phyloP scores from a whole-genome alignment of 495 filamentous ascomycete genomes.

The Jackrogersella multiformis region DNA sequence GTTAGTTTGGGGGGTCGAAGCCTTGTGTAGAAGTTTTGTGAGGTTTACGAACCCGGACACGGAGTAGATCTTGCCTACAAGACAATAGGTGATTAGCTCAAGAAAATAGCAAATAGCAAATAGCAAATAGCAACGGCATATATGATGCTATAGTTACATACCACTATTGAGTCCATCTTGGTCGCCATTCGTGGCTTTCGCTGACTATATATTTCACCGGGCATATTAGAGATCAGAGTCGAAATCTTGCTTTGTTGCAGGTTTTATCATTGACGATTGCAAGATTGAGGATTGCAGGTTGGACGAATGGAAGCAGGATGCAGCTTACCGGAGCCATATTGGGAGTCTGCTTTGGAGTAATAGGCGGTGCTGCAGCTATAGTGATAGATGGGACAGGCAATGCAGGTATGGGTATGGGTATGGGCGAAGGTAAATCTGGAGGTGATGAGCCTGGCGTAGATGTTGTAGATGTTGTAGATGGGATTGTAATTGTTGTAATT shows the following conservation, averaged over 20 bases:
- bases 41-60: constrained; percentile 72
- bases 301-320: constrained; percentile 16
- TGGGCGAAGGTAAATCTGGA: constrained; percentile 45
- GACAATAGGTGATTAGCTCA: constrained; percentile 43
- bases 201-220: constrained; percentile 32
- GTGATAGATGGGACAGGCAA: constrained; percentile 43
- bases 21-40: constrained; percentile 6
- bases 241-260: constrained; percentile 18
- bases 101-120: not conserved
- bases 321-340: constrained; percentile 71
- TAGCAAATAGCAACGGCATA: too few relatives aligned
- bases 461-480: constrained; percentile 46
- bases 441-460: constrained; percentile 40
- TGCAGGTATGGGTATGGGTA: constrained; percentile 43
- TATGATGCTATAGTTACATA: constrained; percentile 26
- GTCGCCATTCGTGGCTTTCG: constrained; percentile 50
- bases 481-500: constrained; percentile 25
- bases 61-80: constrained; percentile 79
- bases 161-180: constrained; percentile 52
- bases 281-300: too few relatives aligned
- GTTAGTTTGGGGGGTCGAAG: constrained; percentile 24
- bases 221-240: constrained; percentile 21
- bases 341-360: constrained; percentile 47
- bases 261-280: constrained; percentile 13
- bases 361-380: constrained; percentile 46